Evolutionary conservation across 257 asterid species (phyloP).

Genomic region (Rubia yunnanensis): DNA sequence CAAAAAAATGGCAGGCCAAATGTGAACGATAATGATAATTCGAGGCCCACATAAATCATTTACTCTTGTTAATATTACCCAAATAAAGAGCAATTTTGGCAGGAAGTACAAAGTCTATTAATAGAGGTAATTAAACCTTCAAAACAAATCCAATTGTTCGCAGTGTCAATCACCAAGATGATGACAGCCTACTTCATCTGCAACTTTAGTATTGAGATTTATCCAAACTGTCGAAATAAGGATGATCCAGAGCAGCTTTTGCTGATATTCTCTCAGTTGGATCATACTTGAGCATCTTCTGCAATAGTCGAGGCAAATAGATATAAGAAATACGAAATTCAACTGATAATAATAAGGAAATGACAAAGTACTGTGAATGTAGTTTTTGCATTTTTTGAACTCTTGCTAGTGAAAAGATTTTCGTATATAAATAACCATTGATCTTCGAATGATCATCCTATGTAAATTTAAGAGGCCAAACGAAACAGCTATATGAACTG

Average conservation of each 20-base stretch:
- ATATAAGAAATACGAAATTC: not conserved
- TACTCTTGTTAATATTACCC: too few relatives aligned
- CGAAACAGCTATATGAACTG: not conserved
- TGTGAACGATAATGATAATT: too few relatives aligned
- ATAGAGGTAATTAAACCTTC: not conserved
- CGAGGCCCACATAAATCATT: too few relatives aligned
- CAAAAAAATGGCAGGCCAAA: too few relatives aligned
- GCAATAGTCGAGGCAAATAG: slow-evolving; percentile 26
- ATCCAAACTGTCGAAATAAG: slow-evolving; percentile 88
- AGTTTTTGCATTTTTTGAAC: not conserved
- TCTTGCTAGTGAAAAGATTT: too few relatives aligned
- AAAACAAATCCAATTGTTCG: not conserved
- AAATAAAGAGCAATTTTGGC: too few relatives aligned
- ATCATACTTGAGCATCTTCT: slow-evolving; percentile 76
- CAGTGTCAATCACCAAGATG: slow-evolving; percentile 42
- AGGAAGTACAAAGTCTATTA: too few relatives aligned
- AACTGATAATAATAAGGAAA: not conserved
- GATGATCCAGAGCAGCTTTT: slow-evolving; percentile 83
- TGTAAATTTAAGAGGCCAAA: not conserved
- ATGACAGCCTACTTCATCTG: slow-evolving; percentile 27
- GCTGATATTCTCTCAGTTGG: slow-evolving; percentile 92
- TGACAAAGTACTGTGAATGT: not conserved
- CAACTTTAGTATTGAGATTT: slow-evolving; percentile 64
- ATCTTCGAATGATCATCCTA: not conserved
- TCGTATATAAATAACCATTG: not conserved